Percentiles rank a stretch among this genome's conserved stretches.
Evolutionary conservation across 2,329 filamentous ascomycete genomes (phyloP).

Genomic region (Macrophomina pseudophaseolina): DNA sequence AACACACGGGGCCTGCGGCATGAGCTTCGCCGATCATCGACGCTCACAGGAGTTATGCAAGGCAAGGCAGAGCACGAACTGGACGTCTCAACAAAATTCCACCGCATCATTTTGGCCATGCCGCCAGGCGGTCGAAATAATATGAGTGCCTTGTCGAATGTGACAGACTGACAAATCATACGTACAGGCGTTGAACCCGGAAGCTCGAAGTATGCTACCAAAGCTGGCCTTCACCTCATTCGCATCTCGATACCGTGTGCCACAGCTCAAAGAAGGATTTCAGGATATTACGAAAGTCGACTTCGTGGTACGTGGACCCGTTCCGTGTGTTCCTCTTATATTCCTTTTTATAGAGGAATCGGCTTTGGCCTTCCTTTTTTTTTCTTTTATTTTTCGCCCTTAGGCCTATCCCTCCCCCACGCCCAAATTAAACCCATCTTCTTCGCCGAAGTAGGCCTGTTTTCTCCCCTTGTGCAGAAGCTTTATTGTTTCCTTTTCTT

Average conservation of each 20-base stretch:
- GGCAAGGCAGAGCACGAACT: background rate
- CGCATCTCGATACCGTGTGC: slow-evolving; percentile 72
- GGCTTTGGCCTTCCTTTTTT: background rate
- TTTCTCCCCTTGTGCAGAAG: background rate
- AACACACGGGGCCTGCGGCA: slow-evolving; percentile 36
- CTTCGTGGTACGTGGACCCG: slow-evolving; percentile 62
- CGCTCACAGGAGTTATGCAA: background rate
- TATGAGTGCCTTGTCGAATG: background rate
- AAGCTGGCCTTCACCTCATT: slow-evolving; percentile 81
- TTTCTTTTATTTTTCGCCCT: no score
- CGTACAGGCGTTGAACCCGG: slow-evolving; percentile 72
- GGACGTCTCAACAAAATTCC: background rate
- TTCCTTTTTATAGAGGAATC: background rate
- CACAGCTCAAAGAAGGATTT: slow-evolving; percentile 78
- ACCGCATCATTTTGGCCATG: background rate
- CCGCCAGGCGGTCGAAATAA: background rate
- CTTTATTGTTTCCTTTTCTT: background rate
- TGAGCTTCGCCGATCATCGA: background rate
- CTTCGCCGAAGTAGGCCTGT: background rate
- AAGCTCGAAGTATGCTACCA: slow-evolving; percentile 74
- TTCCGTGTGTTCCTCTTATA: background rate
- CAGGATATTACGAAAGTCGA: slow-evolving; percentile 75
- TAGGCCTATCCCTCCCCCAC: background rate
- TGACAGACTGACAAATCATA: background rate
- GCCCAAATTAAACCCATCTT: background rate